These are phyloP conservation scores for Saussurea involucrata DNA, from an alignment of 129 eudicot genomes.

Conservation along the genomic window DNA sequence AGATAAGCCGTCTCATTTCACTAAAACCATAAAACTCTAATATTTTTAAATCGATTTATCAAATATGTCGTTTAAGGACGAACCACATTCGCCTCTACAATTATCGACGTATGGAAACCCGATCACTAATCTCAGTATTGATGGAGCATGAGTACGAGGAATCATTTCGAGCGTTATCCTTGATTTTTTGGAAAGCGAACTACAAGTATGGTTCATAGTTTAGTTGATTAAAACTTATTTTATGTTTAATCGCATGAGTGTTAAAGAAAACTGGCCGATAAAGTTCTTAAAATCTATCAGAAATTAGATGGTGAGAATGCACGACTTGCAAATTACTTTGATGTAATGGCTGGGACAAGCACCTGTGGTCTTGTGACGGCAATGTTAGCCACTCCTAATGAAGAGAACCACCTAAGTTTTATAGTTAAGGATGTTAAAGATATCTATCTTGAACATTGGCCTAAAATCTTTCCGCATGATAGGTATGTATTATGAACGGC, in stretches of 20 bases:
- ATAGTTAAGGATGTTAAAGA: conserved; percentile 40
- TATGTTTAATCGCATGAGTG: background rate
- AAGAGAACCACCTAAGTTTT: conserved; percentile 37
- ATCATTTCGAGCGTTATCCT: too few species aligned
- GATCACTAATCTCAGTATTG: too few species aligned
- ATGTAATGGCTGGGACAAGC: conserved; percentile 54
- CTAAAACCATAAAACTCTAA: too few species aligned
- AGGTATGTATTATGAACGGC: background rate
- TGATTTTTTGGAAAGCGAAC: conserved; percentile 23
- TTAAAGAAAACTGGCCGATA: background rate
- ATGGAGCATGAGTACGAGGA: too few species aligned
- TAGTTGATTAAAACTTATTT: background rate
- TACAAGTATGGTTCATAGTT: conserved; percentile 18
- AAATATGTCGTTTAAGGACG: too few species aligned
- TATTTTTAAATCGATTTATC: too few species aligned
- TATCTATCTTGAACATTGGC: conserved; percentile 15
- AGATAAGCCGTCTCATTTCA: too few species aligned
- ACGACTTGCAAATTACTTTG: conserved; percentile 54
- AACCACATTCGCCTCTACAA: too few species aligned
- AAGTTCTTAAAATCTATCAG: conserved; percentile 9
- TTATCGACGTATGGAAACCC: too few species aligned
- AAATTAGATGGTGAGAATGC: conserved; percentile 48
- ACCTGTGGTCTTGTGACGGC: conserved; percentile 59
- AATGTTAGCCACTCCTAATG: conserved; percentile 48
- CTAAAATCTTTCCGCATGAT: conserved; percentile 44